Evolutionary conservation across 2,329 filamentous ascomycete species (phyloP).

Genomic region (Nannizziopsis arthrosporioides): DNA sequence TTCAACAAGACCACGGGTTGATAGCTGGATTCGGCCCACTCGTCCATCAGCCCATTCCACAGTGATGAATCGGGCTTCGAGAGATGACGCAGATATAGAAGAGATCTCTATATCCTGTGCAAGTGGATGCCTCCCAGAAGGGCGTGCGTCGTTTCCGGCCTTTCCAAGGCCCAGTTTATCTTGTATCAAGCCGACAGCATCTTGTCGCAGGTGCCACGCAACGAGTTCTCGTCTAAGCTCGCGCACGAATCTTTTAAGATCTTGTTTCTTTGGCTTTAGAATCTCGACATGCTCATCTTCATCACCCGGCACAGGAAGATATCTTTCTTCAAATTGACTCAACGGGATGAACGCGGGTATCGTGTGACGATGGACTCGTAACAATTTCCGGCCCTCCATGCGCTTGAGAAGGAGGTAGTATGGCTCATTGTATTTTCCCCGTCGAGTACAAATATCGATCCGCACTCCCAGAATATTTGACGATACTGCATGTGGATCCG

Average conservation of each 20-base stretch:
- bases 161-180: constrained; percentile 24
- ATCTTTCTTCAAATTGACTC: constrained; percentile 27
- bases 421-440: constrained; percentile 31
- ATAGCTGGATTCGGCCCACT: constrained; percentile 34
- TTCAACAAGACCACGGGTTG: constrained; percentile 31
- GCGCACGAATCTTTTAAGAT: constrained; percentile 28
- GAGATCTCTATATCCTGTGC: constrained; percentile 25
- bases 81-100: constrained; percentile 25
- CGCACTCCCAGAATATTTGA: constrained; percentile 31
- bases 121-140: not conserved
- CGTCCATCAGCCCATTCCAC: constrained; percentile 36
- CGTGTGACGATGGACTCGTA: constrained; percentile 34
- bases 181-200: constrained; percentile 27
- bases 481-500: constrained; percentile 24
- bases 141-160: not conserved
- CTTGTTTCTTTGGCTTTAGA: constrained; percentile 23
- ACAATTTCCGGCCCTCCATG: constrained; percentile 15
- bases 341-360: constrained; percentile 37
- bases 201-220: constrained; percentile 32
- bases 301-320: constrained; percentile 22
- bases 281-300: constrained; percentile 13
- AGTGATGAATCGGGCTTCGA: constrained; percentile 34
- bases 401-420: constrained; percentile 34
- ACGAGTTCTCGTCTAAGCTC: constrained; percentile 33
- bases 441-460: constrained; percentile 32